These are phyloP conservation scores for Beauveria rudraprayagi DNA, from an alignment of 2,329 filamentous ascomycete species.

Conservation along the genomic window DNA sequence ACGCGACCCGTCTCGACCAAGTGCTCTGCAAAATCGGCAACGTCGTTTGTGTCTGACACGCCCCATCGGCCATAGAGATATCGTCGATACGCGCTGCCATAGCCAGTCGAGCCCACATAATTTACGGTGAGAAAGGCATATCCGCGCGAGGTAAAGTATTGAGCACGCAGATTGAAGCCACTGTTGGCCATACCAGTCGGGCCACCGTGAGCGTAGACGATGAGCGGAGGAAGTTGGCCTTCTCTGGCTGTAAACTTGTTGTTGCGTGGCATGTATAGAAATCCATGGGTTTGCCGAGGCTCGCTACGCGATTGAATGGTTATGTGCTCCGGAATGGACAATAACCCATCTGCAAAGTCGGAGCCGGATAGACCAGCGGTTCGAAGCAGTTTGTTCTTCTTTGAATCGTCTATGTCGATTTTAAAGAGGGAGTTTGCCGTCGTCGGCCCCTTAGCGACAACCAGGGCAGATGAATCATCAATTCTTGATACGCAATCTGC, in stretches of 20 bases:
- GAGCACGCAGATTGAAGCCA: conserved; percentile 35
- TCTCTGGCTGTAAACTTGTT: conserved; percentile 30
- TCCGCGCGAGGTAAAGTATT: conserved; percentile 47
- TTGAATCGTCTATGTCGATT: conserved; percentile 21
- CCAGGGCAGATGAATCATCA: conserved; percentile 27
- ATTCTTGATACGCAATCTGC: conserved; percentile 27
- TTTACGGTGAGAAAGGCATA: conserved; percentile 44
- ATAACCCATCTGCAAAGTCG: conserved; percentile 21
- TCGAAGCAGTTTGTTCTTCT: conserved; percentile 23
- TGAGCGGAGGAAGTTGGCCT: conserved; percentile 36
- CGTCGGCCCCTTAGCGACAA: conserved; percentile 28
- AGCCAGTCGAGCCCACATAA: conserved; percentile 43
- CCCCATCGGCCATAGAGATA: conserved; percentile 43
- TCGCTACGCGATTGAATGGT: conserved; percentile 19
- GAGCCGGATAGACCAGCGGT: conserved; percentile 24
- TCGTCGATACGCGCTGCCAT: conserved; percentile 42
- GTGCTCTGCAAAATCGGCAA: conserved; percentile 36
- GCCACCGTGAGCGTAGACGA: conserved; percentile 44
- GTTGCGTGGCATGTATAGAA: conserved; percentile 43
- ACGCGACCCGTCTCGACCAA: conserved; percentile 31
- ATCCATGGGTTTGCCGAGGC: conserved; percentile 32
- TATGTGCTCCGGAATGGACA: conserved; percentile 31
- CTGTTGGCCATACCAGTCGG: conserved; percentile 37
- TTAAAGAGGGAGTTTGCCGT: conserved; percentile 27
- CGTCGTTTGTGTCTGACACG: conserved; percentile 41